These are phyloP conservation scores for Mariannaea sp. DNA, from an alignment of 2,329 filamentous ascomycete genomes.

Conservation along the genomic window DNA sequence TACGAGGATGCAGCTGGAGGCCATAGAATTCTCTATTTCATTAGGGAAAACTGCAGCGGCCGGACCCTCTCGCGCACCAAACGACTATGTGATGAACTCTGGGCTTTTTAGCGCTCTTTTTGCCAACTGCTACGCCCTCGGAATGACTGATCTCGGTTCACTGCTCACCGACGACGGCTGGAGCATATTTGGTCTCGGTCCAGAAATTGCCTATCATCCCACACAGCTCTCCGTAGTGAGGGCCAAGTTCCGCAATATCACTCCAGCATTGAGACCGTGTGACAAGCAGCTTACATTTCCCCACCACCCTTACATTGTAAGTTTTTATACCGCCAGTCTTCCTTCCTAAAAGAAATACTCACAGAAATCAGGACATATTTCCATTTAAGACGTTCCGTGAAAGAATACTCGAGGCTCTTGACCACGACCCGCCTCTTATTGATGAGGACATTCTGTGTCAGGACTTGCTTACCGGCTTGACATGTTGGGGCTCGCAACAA, in stretches of 20 bases:
- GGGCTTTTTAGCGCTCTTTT: conserved; percentile 44
- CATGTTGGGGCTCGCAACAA: conserved; percentile 45
- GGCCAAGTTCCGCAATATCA: conserved; percentile 31
- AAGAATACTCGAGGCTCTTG: conserved; percentile 35
- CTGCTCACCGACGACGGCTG: conserved; percentile 37
- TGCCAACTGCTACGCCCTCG: conserved; percentile 45
- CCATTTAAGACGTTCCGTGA: conserved; percentile 42
- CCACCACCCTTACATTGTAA: conserved; percentile 44
- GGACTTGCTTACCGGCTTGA: conserved; percentile 43
- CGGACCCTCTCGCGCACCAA: conserved; percentile 22
- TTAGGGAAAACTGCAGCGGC: conserved; percentile 17
- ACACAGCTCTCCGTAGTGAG: conserved; percentile 33
- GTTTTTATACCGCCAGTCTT: background rate
- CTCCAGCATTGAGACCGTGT: conserved; percentile 40
- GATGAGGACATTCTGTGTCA: conserved; percentile 45
- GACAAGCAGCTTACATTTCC: conserved; percentile 41
- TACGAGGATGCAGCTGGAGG: conserved; percentile 29
- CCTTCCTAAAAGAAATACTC: background rate
- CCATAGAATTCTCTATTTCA: conserved; percentile 29
- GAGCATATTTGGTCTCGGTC: conserved; percentile 41
- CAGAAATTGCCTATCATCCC: conserved; percentile 30
- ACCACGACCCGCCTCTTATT: conserved; percentile 34
- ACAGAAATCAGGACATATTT: conserved; percentile 39
- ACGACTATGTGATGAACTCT: conserved; percentile 25
- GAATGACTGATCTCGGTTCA: conserved; percentile 34